Conservation (phyloP, 106 monocot species). For the Dendrobium catenatum region DNA sequence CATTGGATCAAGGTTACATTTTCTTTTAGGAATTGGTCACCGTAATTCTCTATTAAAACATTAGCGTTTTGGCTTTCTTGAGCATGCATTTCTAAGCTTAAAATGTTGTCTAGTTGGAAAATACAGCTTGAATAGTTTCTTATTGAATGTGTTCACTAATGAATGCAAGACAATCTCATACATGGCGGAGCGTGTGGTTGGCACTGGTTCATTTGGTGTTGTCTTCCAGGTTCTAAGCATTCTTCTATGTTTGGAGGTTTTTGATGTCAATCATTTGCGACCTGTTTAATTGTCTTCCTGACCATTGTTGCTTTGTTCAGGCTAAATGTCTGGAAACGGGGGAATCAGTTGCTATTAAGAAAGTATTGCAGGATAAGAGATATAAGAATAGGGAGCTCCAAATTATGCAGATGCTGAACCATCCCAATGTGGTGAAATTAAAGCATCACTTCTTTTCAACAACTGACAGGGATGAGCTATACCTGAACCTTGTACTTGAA, state of each 20-base stretch:
- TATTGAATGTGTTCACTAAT: constrained; percentile 6
- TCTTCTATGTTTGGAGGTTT: neutral
- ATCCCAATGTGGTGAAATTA: constrained; percentile 83
- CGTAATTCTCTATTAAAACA: neutral
- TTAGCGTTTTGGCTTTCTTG: neutral
- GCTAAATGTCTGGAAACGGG: constrained; percentile 80
- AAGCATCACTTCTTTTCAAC: constrained; percentile 83
- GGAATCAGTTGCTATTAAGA: constrained; percentile 84
- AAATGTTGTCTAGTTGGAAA: neutral
- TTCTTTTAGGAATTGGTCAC: neutral
- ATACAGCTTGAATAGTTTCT: neutral
- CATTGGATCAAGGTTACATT: neutral
- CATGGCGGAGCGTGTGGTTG: constrained; percentile 84
- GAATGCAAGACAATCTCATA: constrained; percentile 59
- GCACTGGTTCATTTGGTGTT: constrained; percentile 88
- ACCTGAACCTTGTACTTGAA: constrained; percentile 85
- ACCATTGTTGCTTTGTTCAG: constrained; percentile 19
- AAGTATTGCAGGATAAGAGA: constrained; percentile 77
- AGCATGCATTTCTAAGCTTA: neutral
- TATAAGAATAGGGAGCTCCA: constrained; percentile 87
- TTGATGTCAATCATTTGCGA: neutral
- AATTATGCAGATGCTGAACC: constrained; percentile 69
- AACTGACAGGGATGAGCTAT: constrained; percentile 65
- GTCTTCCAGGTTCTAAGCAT: constrained; percentile 66
- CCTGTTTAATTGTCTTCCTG: neutral